phyloP scores from a whole-genome alignment of 805 yeast genomes.

The Candida lessepsii region DNA sequence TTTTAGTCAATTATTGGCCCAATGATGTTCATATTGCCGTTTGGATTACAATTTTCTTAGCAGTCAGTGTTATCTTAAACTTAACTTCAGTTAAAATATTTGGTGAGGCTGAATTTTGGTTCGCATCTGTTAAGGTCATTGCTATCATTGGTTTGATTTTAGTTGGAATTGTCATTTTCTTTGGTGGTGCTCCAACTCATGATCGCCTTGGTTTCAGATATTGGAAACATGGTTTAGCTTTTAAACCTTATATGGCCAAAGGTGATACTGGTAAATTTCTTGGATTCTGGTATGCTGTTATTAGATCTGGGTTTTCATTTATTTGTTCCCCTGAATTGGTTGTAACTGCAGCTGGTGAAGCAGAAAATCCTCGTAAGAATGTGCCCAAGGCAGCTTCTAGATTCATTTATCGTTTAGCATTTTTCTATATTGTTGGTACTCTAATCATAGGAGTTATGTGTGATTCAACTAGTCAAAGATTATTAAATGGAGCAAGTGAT shows the following conservation, averaged over 20 bases:
- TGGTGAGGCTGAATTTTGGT: conserved; percentile 39
- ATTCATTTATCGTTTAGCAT: conserved; percentile 50
- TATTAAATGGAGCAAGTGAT: conserved; percentile 32
- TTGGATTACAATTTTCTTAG: conserved; percentile 38
- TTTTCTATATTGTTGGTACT: conserved; percentile 41
- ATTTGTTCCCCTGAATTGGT: conserved; percentile 60
- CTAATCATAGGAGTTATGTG: conserved; percentile 42
- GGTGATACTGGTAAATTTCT: conserved; percentile 61
- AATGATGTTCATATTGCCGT: conserved; percentile 33
- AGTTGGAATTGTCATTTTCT: conserved; percentile 34
- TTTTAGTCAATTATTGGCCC: conserved; percentile 37
- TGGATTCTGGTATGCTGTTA: conserved; percentile 59
- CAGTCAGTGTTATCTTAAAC: conserved; percentile 25
- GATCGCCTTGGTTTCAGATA: conserved; percentile 46
- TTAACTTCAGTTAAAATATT: conserved; percentile 29
- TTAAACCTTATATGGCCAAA: conserved; percentile 15
- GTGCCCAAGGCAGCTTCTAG: conserved; percentile 59
- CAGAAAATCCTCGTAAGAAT: conserved; percentile 33
- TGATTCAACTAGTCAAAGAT: conserved; percentile 24
- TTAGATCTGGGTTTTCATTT: conserved; percentile 61
- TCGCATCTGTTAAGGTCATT: conserved; percentile 32
- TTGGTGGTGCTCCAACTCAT: conserved; percentile 38
- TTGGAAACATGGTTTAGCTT: conserved; percentile 29
- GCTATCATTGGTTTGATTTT: conserved; percentile 32
- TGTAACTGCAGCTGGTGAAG: conserved; percentile 65